phyloP scores from a whole-genome alignment of 306 rosid species.

The Rubus idaeus region DNA sequence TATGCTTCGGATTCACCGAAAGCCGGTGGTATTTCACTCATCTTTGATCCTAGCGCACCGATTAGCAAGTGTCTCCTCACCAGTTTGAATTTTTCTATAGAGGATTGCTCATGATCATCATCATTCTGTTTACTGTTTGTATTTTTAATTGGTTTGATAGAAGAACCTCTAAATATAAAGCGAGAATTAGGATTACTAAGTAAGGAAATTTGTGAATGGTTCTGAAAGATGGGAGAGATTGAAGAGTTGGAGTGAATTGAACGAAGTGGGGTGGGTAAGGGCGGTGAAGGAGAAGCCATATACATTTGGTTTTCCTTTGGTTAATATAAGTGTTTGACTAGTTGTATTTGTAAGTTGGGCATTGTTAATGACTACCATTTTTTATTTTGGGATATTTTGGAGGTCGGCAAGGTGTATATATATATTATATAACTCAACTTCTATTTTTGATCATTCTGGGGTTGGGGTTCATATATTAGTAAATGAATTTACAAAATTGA shows the following conservation, averaged over 20 bases:
- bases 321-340: not conserved
- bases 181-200: not conserved
- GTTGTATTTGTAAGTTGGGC: not conserved
- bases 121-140: not conserved
- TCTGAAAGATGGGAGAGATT: slow-evolving; percentile 4
- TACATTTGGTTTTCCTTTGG: no score
- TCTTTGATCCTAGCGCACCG: slow-evolving; percentile 11
- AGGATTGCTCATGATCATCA: not conserved
- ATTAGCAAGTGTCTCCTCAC: not conserved
- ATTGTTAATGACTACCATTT: not conserved
- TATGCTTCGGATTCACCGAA: not conserved
- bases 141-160: not conserved
- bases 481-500: not conserved
- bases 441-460: not conserved
- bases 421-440: not conserved
- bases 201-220: not conserved
- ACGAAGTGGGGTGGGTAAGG: not conserved
- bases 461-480: no score
- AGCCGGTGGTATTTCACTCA: slow-evolving; percentile 3
- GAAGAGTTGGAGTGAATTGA: not conserved
- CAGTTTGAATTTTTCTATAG: not conserved
- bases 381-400: not conserved
- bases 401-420: not conserved
- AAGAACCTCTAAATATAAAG: not conserved
- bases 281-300: slow-evolving; percentile 12